Conservation (phyloP, 176 grass and related monocot genomes). For the Tillandsia leiboldiana region DNA sequence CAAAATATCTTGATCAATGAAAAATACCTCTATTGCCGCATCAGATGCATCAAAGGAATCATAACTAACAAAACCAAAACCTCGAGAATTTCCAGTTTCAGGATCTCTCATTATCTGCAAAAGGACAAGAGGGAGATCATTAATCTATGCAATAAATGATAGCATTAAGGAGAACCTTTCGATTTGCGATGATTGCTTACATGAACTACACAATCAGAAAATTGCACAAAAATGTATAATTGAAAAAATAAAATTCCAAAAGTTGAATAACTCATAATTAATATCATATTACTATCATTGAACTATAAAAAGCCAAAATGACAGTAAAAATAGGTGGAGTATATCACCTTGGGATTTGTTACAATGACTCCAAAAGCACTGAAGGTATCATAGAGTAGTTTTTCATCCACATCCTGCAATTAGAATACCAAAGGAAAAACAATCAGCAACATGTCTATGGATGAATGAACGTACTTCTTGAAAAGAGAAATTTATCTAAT, state of each 20-base stretch:
- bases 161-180: too few species aligned
- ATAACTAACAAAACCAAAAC: slow-evolving; percentile 97
- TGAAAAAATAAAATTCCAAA: background rate
- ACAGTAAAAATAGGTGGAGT: background rate
- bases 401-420: slow-evolving; percentile 91
- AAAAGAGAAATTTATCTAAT: slow-evolving; percentile 35
- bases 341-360: slow-evolving; percentile 88
- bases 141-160: background rate
- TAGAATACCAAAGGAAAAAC: slow-evolving; percentile 15
- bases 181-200: too few species aligned
- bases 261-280: background rate
- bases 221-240: background rate
- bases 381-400: slow-evolving; percentile 97
- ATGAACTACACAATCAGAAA: too few species aligned
- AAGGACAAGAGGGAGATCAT: slow-evolving; percentile 3
- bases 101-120: slow-evolving; percentile 91
- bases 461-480: background rate
- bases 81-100: slow-evolving; percentile 90
- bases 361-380: slow-evolving; percentile 99
- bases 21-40: slow-evolving; percentile 81
- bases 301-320: background rate
- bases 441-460: background rate
- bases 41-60: slow-evolving; percentile 98
- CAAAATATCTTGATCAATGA: background rate
- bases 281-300: slow-evolving; percentile 2